phyloP scores from a whole-genome alignment of 768 basidiomycete species.

The Suillus luteus region DNA sequence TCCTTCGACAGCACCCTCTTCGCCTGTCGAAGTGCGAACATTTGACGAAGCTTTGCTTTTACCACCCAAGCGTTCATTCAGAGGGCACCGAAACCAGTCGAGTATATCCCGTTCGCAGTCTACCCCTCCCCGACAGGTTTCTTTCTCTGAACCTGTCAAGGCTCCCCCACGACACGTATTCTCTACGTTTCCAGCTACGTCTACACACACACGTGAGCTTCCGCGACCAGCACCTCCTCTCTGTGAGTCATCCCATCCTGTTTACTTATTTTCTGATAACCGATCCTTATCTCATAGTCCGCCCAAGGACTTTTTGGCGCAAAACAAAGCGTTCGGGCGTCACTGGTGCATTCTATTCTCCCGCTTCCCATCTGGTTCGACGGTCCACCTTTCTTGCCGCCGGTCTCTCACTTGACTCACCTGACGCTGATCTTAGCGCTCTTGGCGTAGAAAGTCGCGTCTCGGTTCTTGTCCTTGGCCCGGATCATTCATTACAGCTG shows the following conservation, averaged over 20 bases:
- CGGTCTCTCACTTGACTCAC: conserved; percentile 66
- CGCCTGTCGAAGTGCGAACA: conserved; percentile 26
- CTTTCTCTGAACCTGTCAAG: conserved; percentile 6
- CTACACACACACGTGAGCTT: conserved; percentile 39
- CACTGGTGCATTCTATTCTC: conserved; percentile 69
- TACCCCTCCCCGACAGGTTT: conserved; percentile 20
- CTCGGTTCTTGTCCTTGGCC: conserved; percentile 39
- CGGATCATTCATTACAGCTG: conserved; percentile 34
- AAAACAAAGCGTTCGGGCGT: conserved; percentile 73
- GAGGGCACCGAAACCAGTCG: conserved; percentile 17
- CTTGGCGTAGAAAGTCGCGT: conserved; percentile 62
- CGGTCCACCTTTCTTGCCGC: conserved; percentile 80
- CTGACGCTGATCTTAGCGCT: conserved; percentile 59
- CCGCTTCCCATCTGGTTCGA: conserved; percentile 70
- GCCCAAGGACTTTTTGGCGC: conserved; percentile 84
- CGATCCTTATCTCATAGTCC: conserved; percentile 45
- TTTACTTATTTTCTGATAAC: not conserved
- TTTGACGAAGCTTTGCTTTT: conserved; percentile 27
- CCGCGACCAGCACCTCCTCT: conserved; percentile 64
- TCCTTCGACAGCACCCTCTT: conserved; percentile 24
- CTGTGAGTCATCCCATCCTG: conserved; percentile 44
- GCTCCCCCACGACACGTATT: conserved; percentile 18
- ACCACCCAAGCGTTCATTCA: conserved; percentile 32
- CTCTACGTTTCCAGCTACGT: conserved; percentile 17
- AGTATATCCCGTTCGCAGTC: conserved; percentile 24